Base-by-base conservation (phyloP, 345 rosid genomes). In the Salix suchowensis region DNA sequence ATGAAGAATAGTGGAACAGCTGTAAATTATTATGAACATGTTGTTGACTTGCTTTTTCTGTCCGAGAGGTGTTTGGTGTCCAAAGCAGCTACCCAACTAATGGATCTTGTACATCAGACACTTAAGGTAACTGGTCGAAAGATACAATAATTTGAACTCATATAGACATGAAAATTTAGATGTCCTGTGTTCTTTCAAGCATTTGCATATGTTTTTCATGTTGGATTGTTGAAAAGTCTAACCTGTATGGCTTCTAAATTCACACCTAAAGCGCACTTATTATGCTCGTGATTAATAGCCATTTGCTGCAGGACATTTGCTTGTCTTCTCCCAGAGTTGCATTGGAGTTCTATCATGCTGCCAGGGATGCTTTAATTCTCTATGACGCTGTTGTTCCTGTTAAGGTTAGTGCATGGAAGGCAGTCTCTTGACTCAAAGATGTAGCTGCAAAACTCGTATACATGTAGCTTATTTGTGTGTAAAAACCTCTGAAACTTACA, bases 301-400 rank as follows among this genome's bases (percentile, higher is more conserved):
- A 77, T 70, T 81, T 46, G 75, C 28, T 83, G 75, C 87, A 96
- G 99, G 97, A 92, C 80, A 87, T 89, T 80, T 92, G 97, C 82
- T 84, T 90, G 81, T 92, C 98, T 40, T 90, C 99, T 74, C 83
- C 91, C 58, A 91, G 92, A 81, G 95, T 96, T 81, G 97, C 97
- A 65, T 71, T 88, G 86, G 97, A 92, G 82, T 87, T 92, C 75
- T 94, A 91, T 84, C 88, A 83, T 70, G 94, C 98, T 82, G 94
- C 90, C 69, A 88, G 97, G 82, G 99, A 93, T 88, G 89, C 86
- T 30, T 70, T 96, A 74, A 92, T 93, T 79, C 90, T 96, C 21
- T 96, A 96, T 75, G 99, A 90, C 82, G 98, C 98, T 78, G 79
- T 96, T 83, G 76, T 91, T 83, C 98, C 98, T 48, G 89, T 93